Base-by-base conservation (phyloP, 805 yeast genomes). In the Wickerhamiella galacta region DNA sequence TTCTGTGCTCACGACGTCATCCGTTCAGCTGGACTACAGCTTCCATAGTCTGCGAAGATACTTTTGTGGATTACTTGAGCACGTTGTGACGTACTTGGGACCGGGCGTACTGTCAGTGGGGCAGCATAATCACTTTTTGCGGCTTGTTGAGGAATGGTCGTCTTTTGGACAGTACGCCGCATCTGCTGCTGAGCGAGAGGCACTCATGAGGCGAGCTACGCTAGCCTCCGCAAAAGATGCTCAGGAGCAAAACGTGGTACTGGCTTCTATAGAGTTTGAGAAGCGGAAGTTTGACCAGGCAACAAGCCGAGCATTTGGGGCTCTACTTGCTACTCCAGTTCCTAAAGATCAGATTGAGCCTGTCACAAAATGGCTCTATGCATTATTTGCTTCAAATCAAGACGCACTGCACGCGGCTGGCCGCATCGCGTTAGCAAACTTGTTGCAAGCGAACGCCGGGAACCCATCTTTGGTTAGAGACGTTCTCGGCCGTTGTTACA, bases 121-220 rank as follows among this genome's bases (percentile, higher is more conserved):
- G 30, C 45, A 38, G 23, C 53, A 50, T n/a, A 53, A 55, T 20
- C 76, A 80, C 2, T 78, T 92, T 39, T 85, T 82, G 57, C 70
- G 73, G 29, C 76, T 70, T 46, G 58, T 90, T 36, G 85, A 79
- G 42, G 93, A 81, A 50, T 90, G 99, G 99, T 83, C 95, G 52
- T 93, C 93, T 0, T 72, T 70, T 53, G 95, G 96, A 2, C 74
- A 70, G 33, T 61, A 72, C 16, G 64, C 70, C 6, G 48, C 61
- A 1, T 47, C 73, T 2, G 68, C 82, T 2, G 72, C 70, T 20
- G 77, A 75, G 26, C 61, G 95, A 28, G 82, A 82, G 41, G 50
- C 57, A 1, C 75, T 75, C 71, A 61, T 70, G 58, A 33, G 61
- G 14, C 45, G 49, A 9, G 42, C 48, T 0, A 57, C 53, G 1